Percentiles rank a stretch among this genome's conserved stretches.
Evolutionary conservation across 768 basidiomycete species (phyloP).

Genomic region (Auriculariales sp.): DNA sequence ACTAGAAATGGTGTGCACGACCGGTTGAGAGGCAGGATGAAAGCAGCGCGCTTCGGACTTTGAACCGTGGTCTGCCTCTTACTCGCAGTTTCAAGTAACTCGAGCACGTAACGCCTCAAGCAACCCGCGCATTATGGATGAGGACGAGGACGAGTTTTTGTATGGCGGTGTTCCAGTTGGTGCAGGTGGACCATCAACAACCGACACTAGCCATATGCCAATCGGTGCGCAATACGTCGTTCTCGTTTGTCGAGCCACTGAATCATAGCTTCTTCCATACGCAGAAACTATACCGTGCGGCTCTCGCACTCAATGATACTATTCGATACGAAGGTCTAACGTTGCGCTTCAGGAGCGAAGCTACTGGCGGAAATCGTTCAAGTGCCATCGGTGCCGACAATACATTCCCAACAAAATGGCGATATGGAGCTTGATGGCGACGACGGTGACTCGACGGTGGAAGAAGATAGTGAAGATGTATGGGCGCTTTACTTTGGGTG

Average conservation of each 20-base stretch:
- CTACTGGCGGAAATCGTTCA: not conserved
- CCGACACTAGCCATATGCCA: constrained; percentile 14
- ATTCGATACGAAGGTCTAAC: not conserved
- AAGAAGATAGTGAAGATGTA: constrained; percentile 32
- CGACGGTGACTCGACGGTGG: constrained; percentile 10
- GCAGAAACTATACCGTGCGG: not conserved
- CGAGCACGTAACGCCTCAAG: no score
- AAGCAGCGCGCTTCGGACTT: no score
- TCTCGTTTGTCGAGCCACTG: not conserved
- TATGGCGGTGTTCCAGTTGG: constrained; percentile 41
- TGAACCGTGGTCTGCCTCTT: no score
- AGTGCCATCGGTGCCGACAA: not conserved
- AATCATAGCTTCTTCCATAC: not conserved
- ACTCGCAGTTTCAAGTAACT: no score
- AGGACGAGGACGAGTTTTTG: constrained; percentile 70
- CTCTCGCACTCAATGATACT: not conserved
- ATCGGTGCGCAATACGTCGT: constrained; percentile 27
- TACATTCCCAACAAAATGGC: constrained; percentile 31
- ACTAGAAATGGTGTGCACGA: no score
- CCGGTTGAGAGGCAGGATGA: no score
- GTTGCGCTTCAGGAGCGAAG: not conserved
- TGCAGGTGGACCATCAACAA: constrained; percentile 19
- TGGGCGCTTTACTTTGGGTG: constrained; percentile 4
- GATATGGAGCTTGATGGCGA: constrained; percentile 21
- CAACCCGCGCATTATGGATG: constrained; percentile 23